Percentiles rank a stretch among this genome's conserved stretches.
phyloP scores from a whole-genome alignment of 2,329 filamentous ascomycete species.

The Simplicillium sp. region DNA sequence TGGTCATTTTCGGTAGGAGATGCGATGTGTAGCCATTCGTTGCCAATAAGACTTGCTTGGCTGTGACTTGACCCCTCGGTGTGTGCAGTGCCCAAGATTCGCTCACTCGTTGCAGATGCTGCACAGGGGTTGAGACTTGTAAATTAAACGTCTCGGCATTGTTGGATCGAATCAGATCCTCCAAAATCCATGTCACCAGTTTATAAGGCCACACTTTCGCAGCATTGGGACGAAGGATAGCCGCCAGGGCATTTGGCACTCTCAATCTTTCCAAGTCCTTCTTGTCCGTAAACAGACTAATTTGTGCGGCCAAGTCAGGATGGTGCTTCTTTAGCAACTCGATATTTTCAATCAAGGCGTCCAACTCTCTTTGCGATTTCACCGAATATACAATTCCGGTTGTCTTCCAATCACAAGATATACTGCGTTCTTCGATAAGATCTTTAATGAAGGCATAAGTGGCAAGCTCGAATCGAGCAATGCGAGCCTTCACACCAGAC shows the following conservation, averaged over 20 bases:
- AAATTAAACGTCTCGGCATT: constrained; percentile 50
- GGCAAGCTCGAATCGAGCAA: constrained; percentile 62
- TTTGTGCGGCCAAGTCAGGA: constrained; percentile 46
- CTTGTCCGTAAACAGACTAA: constrained; percentile 28
- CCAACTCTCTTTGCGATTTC: constrained; percentile 46
- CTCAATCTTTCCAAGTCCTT: constrained; percentile 40
- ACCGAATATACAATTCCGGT: constrained; percentile 56
- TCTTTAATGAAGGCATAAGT: constrained; percentile 53
- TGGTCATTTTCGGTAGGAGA: constrained; percentile 58
- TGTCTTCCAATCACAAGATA: constrained; percentile 62
- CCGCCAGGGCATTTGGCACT: constrained; percentile 48
- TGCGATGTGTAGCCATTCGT: constrained; percentile 79
- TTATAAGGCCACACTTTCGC: constrained; percentile 79
- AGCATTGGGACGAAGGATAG: constrained; percentile 54
- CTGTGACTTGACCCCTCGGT: constrained; percentile 51
- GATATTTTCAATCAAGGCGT: constrained; percentile 40
- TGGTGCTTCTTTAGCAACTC: constrained; percentile 35
- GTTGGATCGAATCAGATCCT: constrained; percentile 36
- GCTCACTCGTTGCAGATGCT: constrained; percentile 28
- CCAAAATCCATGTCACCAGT: constrained; percentile 63
- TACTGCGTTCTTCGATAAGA: constrained; percentile 44
- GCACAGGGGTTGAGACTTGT: constrained; percentile 63
- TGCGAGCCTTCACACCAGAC: constrained; percentile 48
- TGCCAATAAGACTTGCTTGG: constrained; percentile 61
- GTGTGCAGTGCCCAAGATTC: constrained; percentile 55